Conservation (phyloP, 2,329 filamentous ascomycete species). For the Sordariomycetes sp. region DNA sequence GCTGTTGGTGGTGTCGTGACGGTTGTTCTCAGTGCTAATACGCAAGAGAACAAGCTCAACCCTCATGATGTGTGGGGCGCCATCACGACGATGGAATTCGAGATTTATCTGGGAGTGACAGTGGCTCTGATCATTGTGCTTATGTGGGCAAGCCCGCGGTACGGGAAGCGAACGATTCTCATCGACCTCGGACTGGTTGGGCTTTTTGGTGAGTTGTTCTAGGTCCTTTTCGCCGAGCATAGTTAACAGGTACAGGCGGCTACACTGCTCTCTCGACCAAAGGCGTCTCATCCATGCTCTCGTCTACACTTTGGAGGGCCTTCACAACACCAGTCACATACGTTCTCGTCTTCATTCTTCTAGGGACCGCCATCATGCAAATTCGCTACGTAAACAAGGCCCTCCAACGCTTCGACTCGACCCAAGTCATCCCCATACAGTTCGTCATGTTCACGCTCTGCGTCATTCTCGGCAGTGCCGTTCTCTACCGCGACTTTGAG, state of each 20-base stretch:
- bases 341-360: slow-evolving; percentile 67
- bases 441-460: slow-evolving; percentile 95
- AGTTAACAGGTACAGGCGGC: slow-evolving; percentile 49
- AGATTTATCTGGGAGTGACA: slow-evolving; percentile 79
- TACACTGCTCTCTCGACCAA: slow-evolving; percentile 98
- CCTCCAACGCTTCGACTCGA: slow-evolving; percentile 90
- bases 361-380: slow-evolving; percentile 86
- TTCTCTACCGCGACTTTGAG: slow-evolving; percentile 93
- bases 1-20: slow-evolving; percentile 83
- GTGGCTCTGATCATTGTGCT: slow-evolving; percentile 62
- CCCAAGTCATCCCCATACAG: slow-evolving; percentile 94
- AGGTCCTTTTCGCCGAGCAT: slow-evolving; percentile 4
- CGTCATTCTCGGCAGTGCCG: slow-evolving; percentile 87
- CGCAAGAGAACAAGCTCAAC: slow-evolving; percentile 81
- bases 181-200: slow-evolving; percentile 91
- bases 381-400: slow-evolving; percentile 89
- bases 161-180: slow-evolving; percentile 78
- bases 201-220: slow-evolving; percentile 64
- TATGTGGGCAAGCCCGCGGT: slow-evolving; percentile 74
- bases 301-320: slow-evolving; percentile 78
- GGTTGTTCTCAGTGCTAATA: slow-evolving; percentile 84
- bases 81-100: slow-evolving; percentile 82
- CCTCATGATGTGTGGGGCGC: slow-evolving; percentile 84
- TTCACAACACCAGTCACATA: slow-evolving; percentile 92
- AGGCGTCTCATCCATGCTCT: slow-evolving; percentile 89